phyloP scores from a whole-genome alignment of 2,329 filamentous ascomycete genomes.

The Nemania sp. region DNA sequence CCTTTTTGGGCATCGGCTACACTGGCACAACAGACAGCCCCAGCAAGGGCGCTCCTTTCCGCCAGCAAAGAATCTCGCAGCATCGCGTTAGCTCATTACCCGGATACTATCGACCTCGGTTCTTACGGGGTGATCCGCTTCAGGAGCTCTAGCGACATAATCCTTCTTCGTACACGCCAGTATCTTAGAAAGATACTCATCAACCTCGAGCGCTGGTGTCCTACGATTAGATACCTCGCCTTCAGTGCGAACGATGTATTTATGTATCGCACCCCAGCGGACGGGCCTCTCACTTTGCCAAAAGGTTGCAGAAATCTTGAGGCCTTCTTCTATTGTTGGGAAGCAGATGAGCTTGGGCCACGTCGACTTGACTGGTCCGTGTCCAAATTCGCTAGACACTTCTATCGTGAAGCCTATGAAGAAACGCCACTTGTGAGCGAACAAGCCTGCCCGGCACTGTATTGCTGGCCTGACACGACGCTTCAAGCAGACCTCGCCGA shows the following conservation, averaged over 20 bases:
- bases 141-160: constrained; percentile 38
- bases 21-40: constrained; percentile 38
- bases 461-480: constrained; percentile 40
- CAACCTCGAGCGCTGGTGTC: background rate
- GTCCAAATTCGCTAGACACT: constrained; percentile 28
- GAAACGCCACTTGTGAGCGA: constrained; percentile 23
- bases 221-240: constrained; percentile 29
- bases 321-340: constrained; percentile 28
- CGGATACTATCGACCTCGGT: constrained; percentile 37
- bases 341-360: background rate
- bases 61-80: constrained; percentile 41
- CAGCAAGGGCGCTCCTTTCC: constrained; percentile 40
- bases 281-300: no score
- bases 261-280: no score
- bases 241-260: constrained; percentile 17
- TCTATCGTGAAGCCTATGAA: constrained; percentile 28
- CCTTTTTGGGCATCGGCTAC: constrained; percentile 26
- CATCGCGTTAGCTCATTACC: constrained; percentile 40
- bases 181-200: background rate
- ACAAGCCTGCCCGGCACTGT: constrained; percentile 30
- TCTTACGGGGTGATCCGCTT: constrained; percentile 34
- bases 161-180: constrained; percentile 19
- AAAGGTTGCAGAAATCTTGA: constrained; percentile 11
- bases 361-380: constrained; percentile 34
- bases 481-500: background rate